Evolutionary conservation across 139 green algal species (phyloP).

Genomic region (Chlorella vulgaris): DNA sequence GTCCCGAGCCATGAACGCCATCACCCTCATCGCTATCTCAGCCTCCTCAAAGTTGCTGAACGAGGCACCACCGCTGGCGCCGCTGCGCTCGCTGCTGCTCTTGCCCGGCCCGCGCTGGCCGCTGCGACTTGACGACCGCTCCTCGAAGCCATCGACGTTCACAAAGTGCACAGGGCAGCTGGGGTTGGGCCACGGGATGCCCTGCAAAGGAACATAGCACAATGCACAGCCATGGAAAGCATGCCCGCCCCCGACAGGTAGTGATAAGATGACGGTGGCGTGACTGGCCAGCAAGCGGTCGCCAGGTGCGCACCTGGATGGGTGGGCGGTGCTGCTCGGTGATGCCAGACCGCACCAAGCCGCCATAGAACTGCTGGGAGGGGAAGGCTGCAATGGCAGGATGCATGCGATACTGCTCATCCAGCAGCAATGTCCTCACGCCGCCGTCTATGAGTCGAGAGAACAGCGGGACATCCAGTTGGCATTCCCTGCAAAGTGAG

Average conservation of each 20-base stretch:
- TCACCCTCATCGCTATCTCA: conserved; percentile 55
- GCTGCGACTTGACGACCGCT: conserved; percentile 34
- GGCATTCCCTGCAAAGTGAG: not conserved
- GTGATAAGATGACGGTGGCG: not conserved
- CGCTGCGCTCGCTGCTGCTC: not conserved
- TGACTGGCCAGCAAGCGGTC: no score
- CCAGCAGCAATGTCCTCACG: conserved; percentile 76
- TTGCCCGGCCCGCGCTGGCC: not conserved
- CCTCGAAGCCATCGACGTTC: conserved; percentile 33
- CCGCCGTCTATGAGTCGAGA: conserved; percentile 69
- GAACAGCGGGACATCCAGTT: conserved; percentile 85
- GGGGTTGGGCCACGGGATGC: conserved; percentile 56
- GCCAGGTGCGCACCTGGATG: conserved; percentile 33
- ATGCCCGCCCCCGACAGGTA: not conserved
- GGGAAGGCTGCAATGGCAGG: conserved; percentile 70
- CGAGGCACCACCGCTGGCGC: conserved; percentile 35
- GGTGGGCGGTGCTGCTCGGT: conserved; percentile 34
- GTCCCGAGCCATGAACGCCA: conserved; percentile 21
- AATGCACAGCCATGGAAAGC: conserved; percentile 54
- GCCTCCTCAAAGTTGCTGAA: conserved; percentile 75
- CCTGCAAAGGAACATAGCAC: conserved; percentile 59
- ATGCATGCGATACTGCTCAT: conserved; percentile 93
- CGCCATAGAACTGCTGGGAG: conserved; percentile 66
- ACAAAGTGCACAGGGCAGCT: conserved; percentile 58
- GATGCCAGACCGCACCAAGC: conserved; percentile 51